Evolutionary conservation across 345 rosid species (phyloP), one percentile per base, ranked within the genome.

Genomic region (Trapa bicornis): DNA sequence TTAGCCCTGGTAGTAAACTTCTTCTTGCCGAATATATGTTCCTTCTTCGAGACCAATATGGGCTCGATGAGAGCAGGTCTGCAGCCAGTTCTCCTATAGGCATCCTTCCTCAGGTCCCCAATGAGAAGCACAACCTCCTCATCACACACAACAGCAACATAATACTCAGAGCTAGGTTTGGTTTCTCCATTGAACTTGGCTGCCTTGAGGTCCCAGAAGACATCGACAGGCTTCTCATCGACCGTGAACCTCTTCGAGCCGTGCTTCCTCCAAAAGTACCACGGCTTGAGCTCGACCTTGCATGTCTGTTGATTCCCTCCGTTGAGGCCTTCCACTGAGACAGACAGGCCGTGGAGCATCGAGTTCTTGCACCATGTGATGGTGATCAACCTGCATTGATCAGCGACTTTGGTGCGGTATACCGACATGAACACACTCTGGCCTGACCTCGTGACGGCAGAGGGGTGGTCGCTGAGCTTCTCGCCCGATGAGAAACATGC

Each of bases 61-160:
- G 91, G 89, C 60, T 86, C 89, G 5, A 77, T 74, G n/a, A 88
- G 83, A 66, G 87, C 83, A 37, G 89, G 95, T 69, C 91, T 76
- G 52, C 91, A 80, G 9, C 92, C 80, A 1, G 91, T 83, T 75
- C 80, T 86, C 58, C 81, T 74, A 17, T 86, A 89, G 0, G 89
- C 96, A 52, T 86, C 92, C 69, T 83, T 86, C 84, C 76, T 89
- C n/a, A 86, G 72, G 77, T 88, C 91, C 16, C 99, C 99, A n/a
- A 94, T 79, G 0, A 94, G 75, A 37, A 91, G 65, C 53, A 85
- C 86, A 14, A 91, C 93, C 67, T 91, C 99, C 73, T 85, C 85
- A 0, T 91, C 75, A 14, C 80, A 83, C 35, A 90, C 97, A 37
- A 94, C 77, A n/a, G 89, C 99, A 10, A 94, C 92, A 47, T 86